Evolutionary conservation across 192 early-diverging fungal genomes (phyloP).

Genomic region (Rhizoclosmatium sp.): DNA sequence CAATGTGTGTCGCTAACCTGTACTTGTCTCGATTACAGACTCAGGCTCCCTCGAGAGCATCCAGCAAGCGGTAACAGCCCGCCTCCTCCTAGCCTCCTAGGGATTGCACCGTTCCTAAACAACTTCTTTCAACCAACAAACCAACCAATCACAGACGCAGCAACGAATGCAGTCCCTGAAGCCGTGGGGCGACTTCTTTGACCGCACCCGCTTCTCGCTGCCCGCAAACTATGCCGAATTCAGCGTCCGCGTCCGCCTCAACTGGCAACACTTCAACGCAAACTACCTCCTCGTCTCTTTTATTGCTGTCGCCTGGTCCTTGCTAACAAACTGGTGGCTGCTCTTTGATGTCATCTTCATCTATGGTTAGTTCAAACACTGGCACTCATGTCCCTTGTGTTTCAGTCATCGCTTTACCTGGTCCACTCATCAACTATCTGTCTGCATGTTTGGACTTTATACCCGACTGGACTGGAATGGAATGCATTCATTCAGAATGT

Average conservation of each 20-base stretch:
- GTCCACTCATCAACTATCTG: too few species aligned
- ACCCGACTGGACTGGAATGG: too few species aligned
- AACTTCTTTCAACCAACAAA: background rate
- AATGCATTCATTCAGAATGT: too few species aligned
- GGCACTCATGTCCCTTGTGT: background rate
- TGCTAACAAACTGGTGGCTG: slow-evolving; percentile 54
- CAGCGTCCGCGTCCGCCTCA: slow-evolving; percentile 43
- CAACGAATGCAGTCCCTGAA: slow-evolving; percentile 40
- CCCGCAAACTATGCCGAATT: slow-evolving; percentile 41
- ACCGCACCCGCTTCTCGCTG: slow-evolving; percentile 42
- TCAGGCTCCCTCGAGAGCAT: slow-evolving; percentile 9
- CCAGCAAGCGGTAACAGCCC: slow-evolving; percentile 2
- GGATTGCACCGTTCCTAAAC: background rate
- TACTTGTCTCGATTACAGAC: background rate
- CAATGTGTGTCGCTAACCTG: background rate
- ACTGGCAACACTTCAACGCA: slow-evolving; percentile 54
- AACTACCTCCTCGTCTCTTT: slow-evolving; percentile 57
- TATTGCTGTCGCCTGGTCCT: slow-evolving; percentile 48
- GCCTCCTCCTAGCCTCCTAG: background rate
- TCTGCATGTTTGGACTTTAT: too few species aligned
- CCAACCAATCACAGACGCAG: background rate
- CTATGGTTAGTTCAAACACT: slow-evolving; percentile 34
- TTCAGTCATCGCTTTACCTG: too few species aligned
- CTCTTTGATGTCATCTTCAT: slow-evolving; percentile 53
- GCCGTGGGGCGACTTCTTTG: slow-evolving; percentile 51